Evolutionary conservation across 2,329 filamentous ascomycete genomes (phyloP), one percentile per base, ranked within the genome.

Genomic region (Ustilaginoidea virens): DNA sequence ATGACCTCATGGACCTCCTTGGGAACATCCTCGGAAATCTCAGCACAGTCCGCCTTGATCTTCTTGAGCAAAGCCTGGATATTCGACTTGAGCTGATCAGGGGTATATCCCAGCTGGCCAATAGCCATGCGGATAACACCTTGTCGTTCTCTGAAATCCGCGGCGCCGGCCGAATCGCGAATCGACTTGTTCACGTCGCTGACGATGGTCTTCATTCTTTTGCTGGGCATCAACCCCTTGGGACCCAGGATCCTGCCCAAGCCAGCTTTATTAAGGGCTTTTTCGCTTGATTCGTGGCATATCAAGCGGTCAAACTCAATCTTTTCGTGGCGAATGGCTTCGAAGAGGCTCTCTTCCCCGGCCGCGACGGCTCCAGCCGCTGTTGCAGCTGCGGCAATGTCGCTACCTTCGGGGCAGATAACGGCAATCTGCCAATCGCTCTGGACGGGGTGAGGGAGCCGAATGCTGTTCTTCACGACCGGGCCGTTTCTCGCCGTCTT

Each of bases 251-350:
- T 67, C 39, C 77, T 69, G 38, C 80, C 87, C 37, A 98, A 53
- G 1, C 69, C 72, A 20, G 85, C 78, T 60, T 90, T 86, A 49
- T 77, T 79, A 45, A 98, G 60, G 32, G 80, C 83, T 29, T 69
- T 66, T 41, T 90, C 63, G 41, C 76, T 85, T 42, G 81, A 73
- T 28, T 67, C 64, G 53, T 94, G 86, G 56, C 83, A 92, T 42
- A 98, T 73, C 37, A 85, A 79, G 31, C 81, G 68, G 51, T 96
- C 90, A 50, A 96, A 98, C 16, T 82, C 70, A 38, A 96, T 78
- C 22, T 74, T 69, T 23, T 80, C 85, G 27, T 69, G 53, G 37
- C 62, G 66, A 36, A 98, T 75, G 29, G 72, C 64, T 30, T 83
- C 73, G 49, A 98, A 93, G 4, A 98, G 63, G 2, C 76, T 71